Conservation (phyloP, 495 filamentous ascomycete genomes). For the Glonium stellatum region DNA sequence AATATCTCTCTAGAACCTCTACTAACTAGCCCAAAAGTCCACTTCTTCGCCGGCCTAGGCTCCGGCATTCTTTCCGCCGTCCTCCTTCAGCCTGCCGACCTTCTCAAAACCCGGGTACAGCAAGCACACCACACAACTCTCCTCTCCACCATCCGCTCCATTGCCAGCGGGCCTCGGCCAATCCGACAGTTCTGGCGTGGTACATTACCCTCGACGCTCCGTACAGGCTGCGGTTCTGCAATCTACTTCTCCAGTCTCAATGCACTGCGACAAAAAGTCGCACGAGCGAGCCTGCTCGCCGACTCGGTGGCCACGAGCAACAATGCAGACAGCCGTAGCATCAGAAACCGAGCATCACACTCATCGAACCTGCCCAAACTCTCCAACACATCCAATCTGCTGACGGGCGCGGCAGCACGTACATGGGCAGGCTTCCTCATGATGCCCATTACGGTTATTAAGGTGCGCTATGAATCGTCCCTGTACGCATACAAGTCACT, state of each 20-base stretch:
- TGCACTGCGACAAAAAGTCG: constrained; percentile 63
- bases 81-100: constrained; percentile 90
- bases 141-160: constrained; percentile 59
- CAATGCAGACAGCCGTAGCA: neutral
- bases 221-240: constrained; percentile 86
- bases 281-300: constrained; percentile 32
- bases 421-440: constrained; percentile 80
- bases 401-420: constrained; percentile 75
- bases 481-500: constrained; percentile 81
- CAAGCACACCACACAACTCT: constrained; percentile 61
- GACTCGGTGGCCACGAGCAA: neutral
- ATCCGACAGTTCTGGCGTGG: constrained; percentile 86
- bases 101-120: constrained; percentile 93
- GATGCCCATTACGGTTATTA: constrained; percentile 95
- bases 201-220: constrained; percentile 81
- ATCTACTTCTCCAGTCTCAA: constrained; percentile 93
- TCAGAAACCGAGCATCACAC: constrained; percentile 23
- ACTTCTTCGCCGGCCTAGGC: constrained; percentile 81
- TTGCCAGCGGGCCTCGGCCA: constrained; percentile 54
- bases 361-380: constrained; percentile 79
- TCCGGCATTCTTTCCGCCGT: constrained; percentile 82
- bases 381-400: constrained; percentile 75
- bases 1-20: neutral
- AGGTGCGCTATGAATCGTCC: constrained; percentile 87
- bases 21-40: constrained; percentile 45